phyloP scores from a whole-genome alignment of 176 grass and related monocot species.

The Alopecurus myosuroides region DNA sequence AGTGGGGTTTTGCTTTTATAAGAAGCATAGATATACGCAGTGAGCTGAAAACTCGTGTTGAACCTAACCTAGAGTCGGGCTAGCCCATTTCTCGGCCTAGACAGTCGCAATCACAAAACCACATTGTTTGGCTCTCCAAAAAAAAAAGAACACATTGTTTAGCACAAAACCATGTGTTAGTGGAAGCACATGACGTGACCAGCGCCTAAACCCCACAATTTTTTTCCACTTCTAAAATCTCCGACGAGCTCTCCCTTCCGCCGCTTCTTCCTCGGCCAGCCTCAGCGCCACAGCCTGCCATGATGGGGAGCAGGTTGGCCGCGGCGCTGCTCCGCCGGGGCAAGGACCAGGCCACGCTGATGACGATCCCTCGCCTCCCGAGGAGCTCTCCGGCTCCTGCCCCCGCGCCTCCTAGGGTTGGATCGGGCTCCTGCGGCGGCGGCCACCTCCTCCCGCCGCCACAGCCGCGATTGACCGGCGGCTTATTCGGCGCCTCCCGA shows the following conservation, averaged over 20 bases:
- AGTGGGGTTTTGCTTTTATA: too few relatives aligned
- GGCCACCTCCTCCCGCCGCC: not conserved
- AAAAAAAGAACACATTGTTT: too few relatives aligned
- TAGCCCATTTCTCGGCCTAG: too few relatives aligned
- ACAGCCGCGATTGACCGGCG: not conserved
- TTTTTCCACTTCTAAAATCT: not conserved
- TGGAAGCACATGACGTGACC: not conserved
- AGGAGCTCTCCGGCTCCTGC: not conserved
- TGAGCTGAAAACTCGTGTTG: too few relatives aligned
- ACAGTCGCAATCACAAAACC: too few relatives aligned
- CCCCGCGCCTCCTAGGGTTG: conserved; percentile 21
- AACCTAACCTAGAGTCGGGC: too few relatives aligned
- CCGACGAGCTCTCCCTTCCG: not conserved
- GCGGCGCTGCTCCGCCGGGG: conserved; percentile 63
- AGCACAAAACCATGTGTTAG: conserved; percentile 6
- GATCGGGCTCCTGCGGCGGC: conserved; percentile 3
- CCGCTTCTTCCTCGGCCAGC: conserved; percentile 24
- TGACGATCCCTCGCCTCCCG: not conserved
- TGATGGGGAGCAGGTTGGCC: conserved; percentile 41
- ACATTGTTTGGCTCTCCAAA: too few relatives aligned
- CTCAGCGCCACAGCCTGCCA: not conserved
- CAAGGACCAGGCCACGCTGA: conserved; percentile 23
- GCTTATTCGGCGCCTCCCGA: not conserved
- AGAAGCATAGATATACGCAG: too few relatives aligned
- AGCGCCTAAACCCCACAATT: conserved; percentile 26